phyloP scores from a whole-genome alignment of 352 stramenopile genomes.

The Blastocystis sp. region DNA sequence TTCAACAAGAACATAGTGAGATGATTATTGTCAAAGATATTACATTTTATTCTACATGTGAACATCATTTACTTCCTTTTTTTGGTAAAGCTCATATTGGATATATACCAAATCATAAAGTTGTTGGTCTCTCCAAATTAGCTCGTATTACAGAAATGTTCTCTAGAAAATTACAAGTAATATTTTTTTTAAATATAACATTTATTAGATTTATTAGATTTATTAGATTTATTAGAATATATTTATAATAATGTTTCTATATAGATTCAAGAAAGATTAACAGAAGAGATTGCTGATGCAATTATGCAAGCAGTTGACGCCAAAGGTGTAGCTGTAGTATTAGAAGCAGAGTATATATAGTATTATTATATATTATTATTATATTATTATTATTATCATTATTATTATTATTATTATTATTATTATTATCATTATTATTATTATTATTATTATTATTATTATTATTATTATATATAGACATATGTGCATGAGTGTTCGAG shows the following conservation, averaged over 20 bases:
- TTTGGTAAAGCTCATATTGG: constrained; percentile 72
- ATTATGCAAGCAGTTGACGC: constrained; percentile 84
- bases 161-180: constrained; percentile 76
- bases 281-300: constrained; percentile 87
- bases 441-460: constrained; percentile 1
- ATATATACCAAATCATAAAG: constrained; percentile 74
- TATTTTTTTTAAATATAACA: too few species aligned
- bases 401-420: background rate
- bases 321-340: constrained; percentile 86
- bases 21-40: constrained; percentile 98
- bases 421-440: background rate
- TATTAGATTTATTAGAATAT: too few species aligned
- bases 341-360: constrained; percentile 59
- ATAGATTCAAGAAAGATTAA: constrained; percentile 96
- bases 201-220: too few species aligned
- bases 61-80: constrained; percentile 99
- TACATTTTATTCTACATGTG: constrained; percentile 89
- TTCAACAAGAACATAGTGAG: constrained; percentile 81
- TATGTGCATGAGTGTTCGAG: constrained; percentile 99
- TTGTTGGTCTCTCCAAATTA: constrained; percentile 93
- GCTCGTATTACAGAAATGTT: constrained; percentile 89
- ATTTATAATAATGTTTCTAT: too few species aligned
- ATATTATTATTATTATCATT: background rate
- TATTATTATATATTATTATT: background rate
- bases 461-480: constrained; percentile 52